phyloP scores from a whole-genome alignment of 352 stramenopile species.

The Globisporangium rhizosaccharum region DNA sequence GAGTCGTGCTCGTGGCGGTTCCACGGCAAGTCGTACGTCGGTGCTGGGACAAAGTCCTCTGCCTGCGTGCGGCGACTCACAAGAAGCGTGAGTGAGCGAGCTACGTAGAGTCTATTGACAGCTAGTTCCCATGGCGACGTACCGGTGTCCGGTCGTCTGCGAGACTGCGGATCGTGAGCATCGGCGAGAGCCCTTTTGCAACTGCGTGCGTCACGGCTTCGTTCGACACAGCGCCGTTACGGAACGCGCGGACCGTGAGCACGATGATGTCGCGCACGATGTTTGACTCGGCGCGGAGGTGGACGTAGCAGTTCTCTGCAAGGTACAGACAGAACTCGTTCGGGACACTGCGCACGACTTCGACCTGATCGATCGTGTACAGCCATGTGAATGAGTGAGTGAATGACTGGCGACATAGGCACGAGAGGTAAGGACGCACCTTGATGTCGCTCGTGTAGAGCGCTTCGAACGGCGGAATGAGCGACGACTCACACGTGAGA shows the following conservation, averaged over 20 bases:
- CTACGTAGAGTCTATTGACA: too few species aligned
- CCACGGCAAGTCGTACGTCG: conserved; percentile 55
- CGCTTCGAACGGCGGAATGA: conserved; percentile 73
- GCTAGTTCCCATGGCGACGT: neutral
- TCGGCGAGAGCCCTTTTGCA: conserved; percentile 49
- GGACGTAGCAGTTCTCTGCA: conserved; percentile 49
- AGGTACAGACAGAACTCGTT: conserved; percentile 71
- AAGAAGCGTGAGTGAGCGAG: neutral
- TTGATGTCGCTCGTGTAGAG: conserved; percentile 69
- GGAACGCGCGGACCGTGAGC: conserved; percentile 76
- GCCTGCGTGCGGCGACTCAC: conserved; percentile 14
- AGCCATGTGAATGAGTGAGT: conserved; percentile 6
- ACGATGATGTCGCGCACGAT: conserved; percentile 75
- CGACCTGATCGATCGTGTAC: conserved; percentile 25
- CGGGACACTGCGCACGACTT: conserved; percentile 43
- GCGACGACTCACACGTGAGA: conserved; percentile 75
- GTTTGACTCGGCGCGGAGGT: conserved; percentile 70
- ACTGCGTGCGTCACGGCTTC: conserved; percentile 38
- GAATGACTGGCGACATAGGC: conserved; percentile 4
- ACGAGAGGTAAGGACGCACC: conserved; percentile 16
- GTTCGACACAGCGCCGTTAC: conserved; percentile 46
- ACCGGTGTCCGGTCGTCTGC: conserved; percentile 37
- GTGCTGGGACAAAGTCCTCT: conserved; percentile 12
- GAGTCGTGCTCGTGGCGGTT: conserved; percentile 31
- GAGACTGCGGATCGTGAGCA: conserved; percentile 65